Evolutionary conservation across 441 rosid species (phyloP).

Genomic region (Biscutella laevigata): DNA sequence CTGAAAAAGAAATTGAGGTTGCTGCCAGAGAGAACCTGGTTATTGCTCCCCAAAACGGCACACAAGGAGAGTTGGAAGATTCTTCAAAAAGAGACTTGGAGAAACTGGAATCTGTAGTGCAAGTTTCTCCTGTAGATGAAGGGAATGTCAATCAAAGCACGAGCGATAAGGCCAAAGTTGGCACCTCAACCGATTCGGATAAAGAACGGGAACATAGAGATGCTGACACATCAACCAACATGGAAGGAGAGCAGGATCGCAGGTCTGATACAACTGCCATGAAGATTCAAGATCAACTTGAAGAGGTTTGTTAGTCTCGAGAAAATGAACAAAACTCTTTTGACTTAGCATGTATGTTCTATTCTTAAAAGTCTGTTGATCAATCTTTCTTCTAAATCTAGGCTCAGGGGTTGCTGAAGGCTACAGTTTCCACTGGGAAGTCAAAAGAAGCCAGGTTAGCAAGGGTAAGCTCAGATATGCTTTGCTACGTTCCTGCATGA

Average conservation of each 20-base stretch:
- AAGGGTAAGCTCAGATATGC: conserved; percentile 55
- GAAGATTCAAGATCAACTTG: conserved; percentile 80
- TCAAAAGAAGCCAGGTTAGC: conserved; percentile 98
- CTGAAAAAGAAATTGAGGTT: conserved; percentile 44
- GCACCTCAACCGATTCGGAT: conserved; percentile 37
- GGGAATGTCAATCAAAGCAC: conserved; percentile 33
- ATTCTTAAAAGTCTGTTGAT: conserved; percentile 18
- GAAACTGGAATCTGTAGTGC: conserved; percentile 31
- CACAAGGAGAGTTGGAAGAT: conserved; percentile 33
- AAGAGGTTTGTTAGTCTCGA: conserved; percentile 53
- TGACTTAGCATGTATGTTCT: conserved; percentile 10
- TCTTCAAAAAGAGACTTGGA: conserved; percentile 40
- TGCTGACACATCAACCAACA: conserved; percentile 30
- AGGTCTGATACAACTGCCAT: conserved; percentile 36
- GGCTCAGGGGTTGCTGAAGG: conserved; percentile 95
- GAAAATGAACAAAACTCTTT: conserved; percentile 10
- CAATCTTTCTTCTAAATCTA: conserved; percentile 34
- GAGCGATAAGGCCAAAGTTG: conserved; percentile 35
- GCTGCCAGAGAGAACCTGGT: conserved; percentile 30
- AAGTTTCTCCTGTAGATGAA: conserved; percentile 29
- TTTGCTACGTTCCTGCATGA: conserved; percentile 6
- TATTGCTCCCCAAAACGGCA: conserved; percentile 28
- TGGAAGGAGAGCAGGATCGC: conserved; percentile 37
- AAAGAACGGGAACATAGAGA: conserved; percentile 38
- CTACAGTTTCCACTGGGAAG: conserved; percentile 72